A percentile compares a stretch with the other conserved stretches of the same genome.
These are phyloP conservation scores for Metarhizium robertsii DNA, from an alignment of 2,329 filamentous ascomycete species.

Conservation along the genomic window DNA sequence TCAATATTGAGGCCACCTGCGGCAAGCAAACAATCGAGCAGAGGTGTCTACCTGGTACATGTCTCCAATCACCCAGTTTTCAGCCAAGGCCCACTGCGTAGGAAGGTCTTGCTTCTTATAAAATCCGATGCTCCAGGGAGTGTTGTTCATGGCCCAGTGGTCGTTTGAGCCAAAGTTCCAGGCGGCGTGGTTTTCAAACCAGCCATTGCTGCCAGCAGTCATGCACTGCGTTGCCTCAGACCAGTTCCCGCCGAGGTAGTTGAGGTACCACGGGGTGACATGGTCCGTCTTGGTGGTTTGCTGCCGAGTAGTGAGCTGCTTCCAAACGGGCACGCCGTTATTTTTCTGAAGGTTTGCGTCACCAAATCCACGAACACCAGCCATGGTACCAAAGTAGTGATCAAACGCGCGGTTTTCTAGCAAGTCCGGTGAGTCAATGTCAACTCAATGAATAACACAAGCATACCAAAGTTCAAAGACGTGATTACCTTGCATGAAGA, in stretches of 20 bases:
- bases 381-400: constrained; percentile 34
- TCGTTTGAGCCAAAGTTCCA: constrained; percentile 42
- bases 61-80: constrained; percentile 44
- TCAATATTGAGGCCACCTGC: constrained; percentile 11
- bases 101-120: constrained; percentile 42
- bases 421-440: background rate
- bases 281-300: constrained; percentile 27
- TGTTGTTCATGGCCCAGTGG: constrained; percentile 44
- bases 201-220: constrained; percentile 40
- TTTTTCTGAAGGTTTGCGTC: constrained; percentile 47
- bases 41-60: constrained; percentile 37
- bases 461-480: background rate
- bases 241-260: constrained; percentile 42
- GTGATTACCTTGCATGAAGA: constrained; percentile 42
- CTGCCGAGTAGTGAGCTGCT: constrained; percentile 22
- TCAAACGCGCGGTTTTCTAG: constrained; percentile 27
- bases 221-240: constrained; percentile 44
- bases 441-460: background rate
- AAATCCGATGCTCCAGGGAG: constrained; percentile 42
- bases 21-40: constrained; percentile 7
- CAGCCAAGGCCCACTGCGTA: constrained; percentile 43
- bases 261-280: constrained; percentile 44
- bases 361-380: constrained; percentile 42
- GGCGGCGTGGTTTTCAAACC: constrained; percentile 40
- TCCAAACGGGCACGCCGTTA: constrained; percentile 33